Evolutionary conservation across 2,329 filamentous ascomycete species (phyloP).

Genomic region (Ascochyta pisi): DNA sequence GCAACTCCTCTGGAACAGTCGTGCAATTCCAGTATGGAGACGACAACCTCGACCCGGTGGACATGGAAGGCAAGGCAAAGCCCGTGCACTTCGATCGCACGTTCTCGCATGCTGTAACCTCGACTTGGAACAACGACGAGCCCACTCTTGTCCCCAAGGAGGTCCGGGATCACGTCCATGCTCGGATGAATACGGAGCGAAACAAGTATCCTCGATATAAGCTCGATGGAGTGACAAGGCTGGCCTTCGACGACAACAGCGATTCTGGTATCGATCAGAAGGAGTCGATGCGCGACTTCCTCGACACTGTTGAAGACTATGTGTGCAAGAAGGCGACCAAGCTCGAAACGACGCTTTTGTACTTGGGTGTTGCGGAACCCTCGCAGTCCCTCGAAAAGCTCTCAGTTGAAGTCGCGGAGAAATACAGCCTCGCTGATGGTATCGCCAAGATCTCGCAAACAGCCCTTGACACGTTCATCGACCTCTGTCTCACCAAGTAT

Average conservation of each 20-base stretch:
- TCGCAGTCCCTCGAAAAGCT: conserved; percentile 16
- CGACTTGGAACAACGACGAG: conserved; percentile 81
- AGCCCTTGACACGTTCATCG: conserved; percentile 78
- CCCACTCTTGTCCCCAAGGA: conserved; percentile 75
- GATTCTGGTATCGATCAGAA: conserved; percentile 63
- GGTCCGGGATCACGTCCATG: conserved; percentile 71
- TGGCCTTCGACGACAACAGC: conserved; percentile 74
- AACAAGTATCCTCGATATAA: conserved; percentile 55
- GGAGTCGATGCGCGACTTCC: conserved; percentile 83
- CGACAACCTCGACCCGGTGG: conserved; percentile 91
- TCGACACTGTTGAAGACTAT: conserved; percentile 78
- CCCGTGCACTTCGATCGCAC: conserved; percentile 93
- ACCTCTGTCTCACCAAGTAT: conserved; percentile 86
- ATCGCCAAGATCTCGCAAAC: conserved; percentile 82
- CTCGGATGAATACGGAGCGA: conserved; percentile 72
- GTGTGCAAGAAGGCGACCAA: conserved; percentile 69
- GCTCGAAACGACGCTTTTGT: conserved; percentile 58
- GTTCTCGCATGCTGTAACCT: conserved; percentile 79
- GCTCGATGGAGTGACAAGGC: conserved; percentile 48
- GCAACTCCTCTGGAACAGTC: conserved; percentile 85
- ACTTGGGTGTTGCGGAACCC: conserved; percentile 33
- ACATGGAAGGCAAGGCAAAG: conserved; percentile 94
- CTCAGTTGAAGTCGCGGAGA: conserved; percentile 44
- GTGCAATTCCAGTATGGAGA: conserved; percentile 98
- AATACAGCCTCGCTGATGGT: conserved; percentile 61